phyloP scores from a whole-genome alignment of 225 moss, liverwort and hornwort genomes.

The Physcomitrellopsis africana region DNA sequence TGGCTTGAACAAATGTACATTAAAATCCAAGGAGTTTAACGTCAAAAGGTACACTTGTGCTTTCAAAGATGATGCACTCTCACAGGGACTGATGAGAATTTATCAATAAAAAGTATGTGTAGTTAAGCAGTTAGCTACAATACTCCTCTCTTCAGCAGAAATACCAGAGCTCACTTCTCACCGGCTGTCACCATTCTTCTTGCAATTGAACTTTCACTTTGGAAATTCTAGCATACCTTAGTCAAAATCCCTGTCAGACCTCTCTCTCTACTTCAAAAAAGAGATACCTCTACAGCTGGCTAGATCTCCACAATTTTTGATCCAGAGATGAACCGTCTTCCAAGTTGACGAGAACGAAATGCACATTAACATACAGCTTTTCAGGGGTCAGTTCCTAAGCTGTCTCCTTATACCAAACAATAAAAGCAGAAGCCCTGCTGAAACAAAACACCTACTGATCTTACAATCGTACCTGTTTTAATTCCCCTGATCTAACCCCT shows the following conservation, averaged over 20 bases:
- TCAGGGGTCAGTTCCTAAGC: slow-evolving; percentile 40
- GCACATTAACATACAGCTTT: slow-evolving; percentile 44
- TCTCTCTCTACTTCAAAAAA: slow-evolving; percentile 26
- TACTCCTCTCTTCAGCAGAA: slow-evolving; percentile 29
- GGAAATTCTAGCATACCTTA: slow-evolving; percentile 26
- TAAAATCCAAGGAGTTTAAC: too few relatives aligned
- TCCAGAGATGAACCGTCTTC: slow-evolving; percentile 37
- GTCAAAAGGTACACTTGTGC: too few relatives aligned
- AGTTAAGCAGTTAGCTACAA: slow-evolving; percentile 32
- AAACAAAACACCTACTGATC: slow-evolving; percentile 82
- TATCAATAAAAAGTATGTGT: slow-evolving; percentile 46
- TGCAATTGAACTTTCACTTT: slow-evolving; percentile 22
- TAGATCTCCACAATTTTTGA: slow-evolving; percentile 26
- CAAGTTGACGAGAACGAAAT: slow-evolving; percentile 47
- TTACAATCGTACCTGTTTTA: slow-evolving; percentile 60
- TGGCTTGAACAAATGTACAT: too few relatives aligned
- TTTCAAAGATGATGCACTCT: neutral
- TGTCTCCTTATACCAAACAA: slow-evolving; percentile 92
- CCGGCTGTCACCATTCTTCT: slow-evolving; percentile 28
- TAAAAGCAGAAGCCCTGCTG: slow-evolving; percentile 80
- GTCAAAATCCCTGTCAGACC: slow-evolving; percentile 26
- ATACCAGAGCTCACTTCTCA: slow-evolving; percentile 37
- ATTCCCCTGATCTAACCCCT: slow-evolving; percentile 41
- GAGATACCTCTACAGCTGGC: slow-evolving; percentile 25
- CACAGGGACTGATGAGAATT: slow-evolving; percentile 38